Base-by-base conservation (phyloP, 202 grass and related monocot species). In the Eragrostis tef region DNA sequence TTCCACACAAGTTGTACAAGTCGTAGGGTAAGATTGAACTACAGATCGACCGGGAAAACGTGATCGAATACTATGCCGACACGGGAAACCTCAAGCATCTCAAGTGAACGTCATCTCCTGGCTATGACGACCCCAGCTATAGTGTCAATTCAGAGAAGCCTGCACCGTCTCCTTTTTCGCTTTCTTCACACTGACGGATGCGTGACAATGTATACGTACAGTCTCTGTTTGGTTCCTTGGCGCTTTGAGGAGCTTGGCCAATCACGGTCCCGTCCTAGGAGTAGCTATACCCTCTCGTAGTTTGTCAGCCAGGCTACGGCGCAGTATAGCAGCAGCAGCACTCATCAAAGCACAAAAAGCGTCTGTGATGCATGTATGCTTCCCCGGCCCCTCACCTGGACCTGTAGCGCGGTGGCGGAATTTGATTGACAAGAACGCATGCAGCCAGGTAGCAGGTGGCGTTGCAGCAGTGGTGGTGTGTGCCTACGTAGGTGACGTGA, bases 401-500 rank as follows among this genome's bases (percentile, higher is more conserved):
- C 12, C 41, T 12, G 24, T 24, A 42, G 62, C 62, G 83, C 26
- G 42, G 41, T 15, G 24, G 59, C 24, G 42, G 31, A 21, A 44
- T 24, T 50, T 51, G 72, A 53, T 64, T 66, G 85, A 75, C 75
- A 19, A 15, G 75, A 24, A 60, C 11, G 17, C 34, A 4, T 17
- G 27, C 36, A 42, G 27, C 5, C 21, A 60, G 52, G 6, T 19
- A 3, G 57, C 22, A n/a, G 74, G 13, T 14, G 49, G 71, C 57
- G 2, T 26, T 26, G 61, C 49, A 36, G 6, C 13, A 52, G 22
- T 27, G 22, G 22, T 61, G 22, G 71, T 27, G 24, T 65, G 45
- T 48, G 75, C 59, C 47, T 31, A 76, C 81, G 63, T 78, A 49
- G 78, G 78, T 78, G 76, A 73, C 87, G 87, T 89, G 83, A 54